Conservation (phyloP, 108 stramenopile species). For the Skeletonema marinoi region DNA sequence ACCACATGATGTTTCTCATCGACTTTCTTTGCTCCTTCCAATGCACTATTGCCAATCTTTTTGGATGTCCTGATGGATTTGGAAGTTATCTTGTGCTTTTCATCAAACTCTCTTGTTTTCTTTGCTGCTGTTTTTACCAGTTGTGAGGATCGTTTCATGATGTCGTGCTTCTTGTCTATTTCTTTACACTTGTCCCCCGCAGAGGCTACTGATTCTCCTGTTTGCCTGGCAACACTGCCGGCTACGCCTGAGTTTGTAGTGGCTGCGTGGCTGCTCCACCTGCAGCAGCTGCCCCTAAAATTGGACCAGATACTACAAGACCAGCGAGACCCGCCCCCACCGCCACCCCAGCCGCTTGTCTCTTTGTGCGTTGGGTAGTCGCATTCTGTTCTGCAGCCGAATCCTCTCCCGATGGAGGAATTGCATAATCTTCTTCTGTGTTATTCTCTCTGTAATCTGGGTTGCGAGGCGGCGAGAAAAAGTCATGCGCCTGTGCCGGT, state of each 20-base stretch:
- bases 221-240: conserved; percentile 57
- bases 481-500: too few relatives aligned
- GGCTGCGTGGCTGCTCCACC: conserved; percentile 60
- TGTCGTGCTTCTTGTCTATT: conserved; percentile 27
- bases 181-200: conserved; percentile 57
- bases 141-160: conserved; percentile 15
- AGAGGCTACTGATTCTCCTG: conserved; percentile 60
- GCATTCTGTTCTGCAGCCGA: background rate
- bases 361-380: conserved; percentile 2
- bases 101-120: conserved; percentile 56
- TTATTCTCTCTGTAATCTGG: background rate
- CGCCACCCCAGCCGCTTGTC: conserved; percentile 40
- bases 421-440: background rate
- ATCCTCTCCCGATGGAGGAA: background rate
- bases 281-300: conserved; percentile 62
- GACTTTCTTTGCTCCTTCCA: conserved; percentile 34
- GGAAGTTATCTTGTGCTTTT: conserved; percentile 61
- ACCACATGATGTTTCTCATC: conserved; percentile 75
- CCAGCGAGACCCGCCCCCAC: conserved; percentile 67
- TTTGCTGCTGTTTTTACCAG: conserved; percentile 16
- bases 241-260: conserved; percentile 42
- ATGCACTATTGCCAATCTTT: background rate
- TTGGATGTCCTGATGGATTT: conserved; percentile 20
- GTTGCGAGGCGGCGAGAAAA: background rate
- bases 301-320: conserved; percentile 61